Conservation (phyloP, 75 land plant genomes). For the Cupressus sempervirens region DNA sequence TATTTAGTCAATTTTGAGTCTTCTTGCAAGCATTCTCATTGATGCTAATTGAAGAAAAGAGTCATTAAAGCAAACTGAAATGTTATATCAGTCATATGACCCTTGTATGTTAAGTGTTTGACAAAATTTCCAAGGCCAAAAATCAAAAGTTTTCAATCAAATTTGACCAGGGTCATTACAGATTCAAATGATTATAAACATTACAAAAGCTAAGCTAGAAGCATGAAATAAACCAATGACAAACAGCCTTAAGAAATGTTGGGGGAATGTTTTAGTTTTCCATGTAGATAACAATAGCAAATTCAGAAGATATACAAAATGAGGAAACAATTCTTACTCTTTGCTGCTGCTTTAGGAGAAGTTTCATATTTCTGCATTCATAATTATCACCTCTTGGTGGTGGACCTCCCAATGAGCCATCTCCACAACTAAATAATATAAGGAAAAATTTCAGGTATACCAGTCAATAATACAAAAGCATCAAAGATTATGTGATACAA, state of each 20-base stretch:
- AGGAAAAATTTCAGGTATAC: background rate
- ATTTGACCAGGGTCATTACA: too few relatives aligned
- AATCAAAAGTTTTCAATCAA: too few relatives aligned
- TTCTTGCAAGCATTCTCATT: too few relatives aligned
- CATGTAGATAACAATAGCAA: background rate
- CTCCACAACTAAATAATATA: conserved; percentile 76
- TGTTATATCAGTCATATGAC: too few relatives aligned
- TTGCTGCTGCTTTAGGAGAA: conserved; percentile 96
- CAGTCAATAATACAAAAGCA: background rate
- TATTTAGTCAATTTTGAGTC: too few relatives aligned
- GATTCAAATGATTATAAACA: background rate
- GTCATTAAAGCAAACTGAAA: too few relatives aligned
- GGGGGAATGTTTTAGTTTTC: background rate
- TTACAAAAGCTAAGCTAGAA: background rate
- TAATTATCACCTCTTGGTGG: conserved; percentile 77
- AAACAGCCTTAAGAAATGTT: background rate
- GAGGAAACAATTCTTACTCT: conserved; percentile 40
- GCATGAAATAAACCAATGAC: background rate
- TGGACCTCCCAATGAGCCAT: conserved; percentile 87
- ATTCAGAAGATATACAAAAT: background rate
- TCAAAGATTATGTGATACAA: background rate
- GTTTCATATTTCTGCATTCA: conserved; percentile 97
- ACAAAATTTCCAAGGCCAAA: too few relatives aligned
- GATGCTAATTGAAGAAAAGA: too few relatives aligned
- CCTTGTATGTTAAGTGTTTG: too few relatives aligned